phyloP scores from a whole-genome alignment of 1,139 yeast species.

The Candida albicans region DNA sequence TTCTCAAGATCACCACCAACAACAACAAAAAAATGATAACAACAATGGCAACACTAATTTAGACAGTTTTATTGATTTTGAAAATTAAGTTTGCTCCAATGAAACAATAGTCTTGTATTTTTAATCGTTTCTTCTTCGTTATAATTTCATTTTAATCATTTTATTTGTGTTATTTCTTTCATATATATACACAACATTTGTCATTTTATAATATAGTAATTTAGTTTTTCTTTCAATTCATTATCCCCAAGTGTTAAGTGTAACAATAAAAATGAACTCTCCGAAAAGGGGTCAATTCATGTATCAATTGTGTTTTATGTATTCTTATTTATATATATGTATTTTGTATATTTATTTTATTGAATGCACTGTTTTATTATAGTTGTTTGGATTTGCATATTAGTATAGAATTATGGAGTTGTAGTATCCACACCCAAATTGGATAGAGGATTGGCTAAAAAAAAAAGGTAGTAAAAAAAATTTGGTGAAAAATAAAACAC shows the following conservation, averaged over 20 bases:
- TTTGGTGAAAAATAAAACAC: not conserved
- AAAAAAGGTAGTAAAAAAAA: not conserved
- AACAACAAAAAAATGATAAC: not conserved
- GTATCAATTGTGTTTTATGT: not conserved
- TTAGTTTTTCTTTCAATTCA: not conserved
- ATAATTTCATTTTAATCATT: not conserved
- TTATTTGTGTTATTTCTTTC: not conserved
- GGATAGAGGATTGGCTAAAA: too few relatives aligned
- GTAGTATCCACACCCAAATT: too few relatives aligned
- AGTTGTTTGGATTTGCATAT: too few relatives aligned
- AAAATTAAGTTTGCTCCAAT: not conserved
- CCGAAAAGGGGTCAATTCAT: too few relatives aligned
- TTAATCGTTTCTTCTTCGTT: not conserved
- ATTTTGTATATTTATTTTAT: not conserved
- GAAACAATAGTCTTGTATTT: not conserved
- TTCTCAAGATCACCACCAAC: not conserved
- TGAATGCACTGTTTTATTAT: not conserved
- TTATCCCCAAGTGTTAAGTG: too few relatives aligned
- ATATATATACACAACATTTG: not conserved
- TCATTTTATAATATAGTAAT: not conserved
- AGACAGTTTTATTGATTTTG: constrained; percentile 7
- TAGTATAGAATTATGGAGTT: too few relatives aligned
- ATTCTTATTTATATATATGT: not conserved
- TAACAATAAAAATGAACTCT: too few relatives aligned
- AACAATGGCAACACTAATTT: not conserved